A percentile compares a stretch with the other conserved stretches of the same genome.
These are phyloP conservation scores for Phytophthora aleatoria DNA, from an alignment of 352 stramenopile genomes.

Conservation along the genomic window DNA sequence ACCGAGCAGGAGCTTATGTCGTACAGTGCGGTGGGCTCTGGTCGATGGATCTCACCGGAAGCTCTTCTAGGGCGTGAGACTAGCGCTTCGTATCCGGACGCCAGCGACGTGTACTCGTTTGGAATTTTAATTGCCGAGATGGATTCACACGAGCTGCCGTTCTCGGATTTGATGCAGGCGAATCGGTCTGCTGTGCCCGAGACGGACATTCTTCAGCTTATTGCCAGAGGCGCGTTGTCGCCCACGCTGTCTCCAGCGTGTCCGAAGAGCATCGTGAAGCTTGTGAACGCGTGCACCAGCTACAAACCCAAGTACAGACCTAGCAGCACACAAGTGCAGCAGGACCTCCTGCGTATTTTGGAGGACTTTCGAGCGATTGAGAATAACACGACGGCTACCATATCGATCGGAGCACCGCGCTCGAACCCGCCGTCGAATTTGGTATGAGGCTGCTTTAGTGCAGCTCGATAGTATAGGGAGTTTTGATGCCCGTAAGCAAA, in stretches of 20 bases:
- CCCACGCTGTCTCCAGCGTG: slow-evolving; percentile 61
- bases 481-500: slow-evolving; percentile 12
- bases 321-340: slow-evolving; percentile 42
- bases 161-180: slow-evolving; percentile 70
- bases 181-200: slow-evolving; percentile 58
- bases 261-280: slow-evolving; percentile 49
- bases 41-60: slow-evolving; percentile 74
- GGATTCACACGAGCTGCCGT: slow-evolving; percentile 73
- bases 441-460: slow-evolving; percentile 23
- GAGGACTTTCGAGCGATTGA: slow-evolving; percentile 36
- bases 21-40: slow-evolving; percentile 70
- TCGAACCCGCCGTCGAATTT: slow-evolving; percentile 34
- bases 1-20: slow-evolving; percentile 64
- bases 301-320: slow-evolving; percentile 45
- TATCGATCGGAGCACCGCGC: slow-evolving; percentile 23
- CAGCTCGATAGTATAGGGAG: slow-evolving; percentile 19
- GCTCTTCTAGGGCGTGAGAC: slow-evolving; percentile 61
- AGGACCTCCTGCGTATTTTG: slow-evolving; percentile 37
- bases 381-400: slow-evolving; percentile 29
- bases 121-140: slow-evolving; percentile 74
- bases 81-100: slow-evolving; percentile 43
- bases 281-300: slow-evolving; percentile 47
- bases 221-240: slow-evolving; percentile 60
- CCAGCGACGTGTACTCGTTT: slow-evolving; percentile 71
- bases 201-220: slow-evolving; percentile 69